Conservation (phyloP, 768 basidiomycete genomes). For the Suillus spraguei region DNA sequence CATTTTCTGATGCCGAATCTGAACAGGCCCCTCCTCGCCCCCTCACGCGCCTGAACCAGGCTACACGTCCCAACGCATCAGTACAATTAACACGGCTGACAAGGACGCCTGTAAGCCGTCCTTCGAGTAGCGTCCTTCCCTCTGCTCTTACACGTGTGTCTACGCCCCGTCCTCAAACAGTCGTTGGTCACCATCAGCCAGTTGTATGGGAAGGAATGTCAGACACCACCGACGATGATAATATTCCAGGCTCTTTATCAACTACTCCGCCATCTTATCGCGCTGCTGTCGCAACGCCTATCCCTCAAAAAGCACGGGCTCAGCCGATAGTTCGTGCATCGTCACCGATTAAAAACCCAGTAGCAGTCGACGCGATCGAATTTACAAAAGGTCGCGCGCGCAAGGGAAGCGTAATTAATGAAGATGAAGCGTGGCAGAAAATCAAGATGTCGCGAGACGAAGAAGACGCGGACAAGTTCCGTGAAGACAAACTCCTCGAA, state of each 20-base stretch:
- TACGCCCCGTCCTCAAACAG: conserved; percentile 32
- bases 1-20: conserved; percentile 11
- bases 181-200: conserved; percentile 16
- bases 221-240: conserved; percentile 39
- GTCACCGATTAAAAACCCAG: conserved; percentile 36
- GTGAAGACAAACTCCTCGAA: conserved; percentile 62
- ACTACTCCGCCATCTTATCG: conserved; percentile 54
- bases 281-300: conserved; percentile 33
- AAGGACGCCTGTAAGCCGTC: conserved; percentile 15
- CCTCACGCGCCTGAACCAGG: conserved; percentile 8
- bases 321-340: conserved; percentile 20
- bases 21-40: conserved; percentile 14
- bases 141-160: conserved; percentile 28
- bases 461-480: conserved; percentile 68
- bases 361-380: conserved; percentile 15
- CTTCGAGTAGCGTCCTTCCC: conserved; percentile 30
- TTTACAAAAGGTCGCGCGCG: conserved; percentile 36
- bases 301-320: conserved; percentile 18
- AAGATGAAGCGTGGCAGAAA: conserved; percentile 79
- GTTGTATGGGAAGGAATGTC: conserved; percentile 39
- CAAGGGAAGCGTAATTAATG: conserved; percentile 56
- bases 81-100: conserved; percentile 16
- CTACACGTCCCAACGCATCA: conserved; percentile 15
- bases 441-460: conserved; percentile 73
- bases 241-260: conserved; percentile 33